Evolutionary conservation across 1,284 basidiomycete species (phyloP).

Genomic region (Wolfiporia cocos): DNA sequence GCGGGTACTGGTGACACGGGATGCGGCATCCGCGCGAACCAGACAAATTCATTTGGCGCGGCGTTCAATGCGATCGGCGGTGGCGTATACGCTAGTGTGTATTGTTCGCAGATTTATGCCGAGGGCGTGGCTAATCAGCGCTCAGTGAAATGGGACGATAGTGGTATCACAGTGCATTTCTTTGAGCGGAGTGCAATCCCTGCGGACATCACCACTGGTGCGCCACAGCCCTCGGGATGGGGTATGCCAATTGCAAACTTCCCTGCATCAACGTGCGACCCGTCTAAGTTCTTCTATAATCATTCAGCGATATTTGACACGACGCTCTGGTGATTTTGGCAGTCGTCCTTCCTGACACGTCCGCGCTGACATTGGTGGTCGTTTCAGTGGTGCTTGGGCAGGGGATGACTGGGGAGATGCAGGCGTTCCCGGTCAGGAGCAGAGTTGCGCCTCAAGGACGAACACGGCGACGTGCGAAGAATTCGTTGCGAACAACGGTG

Average conservation of each 20-base stretch:
- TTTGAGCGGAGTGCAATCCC: slow-evolving; percentile 70
- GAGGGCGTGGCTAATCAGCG: background rate
- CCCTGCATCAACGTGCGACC: slow-evolving; percentile 63
- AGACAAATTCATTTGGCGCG: slow-evolving; percentile 52
- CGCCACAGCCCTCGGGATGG: slow-evolving; percentile 71
- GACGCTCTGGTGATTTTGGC: slow-evolving; percentile 59
- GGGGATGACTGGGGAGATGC: slow-evolving; percentile 66
- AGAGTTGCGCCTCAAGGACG: slow-evolving; percentile 78
- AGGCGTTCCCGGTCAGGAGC: slow-evolving; percentile 72
- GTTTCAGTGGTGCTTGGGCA: slow-evolving; percentile 82
- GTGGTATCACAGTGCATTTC: slow-evolving; percentile 72
- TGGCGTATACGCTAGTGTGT: slow-evolving; percentile 75
- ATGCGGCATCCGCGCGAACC: slow-evolving; percentile 53
- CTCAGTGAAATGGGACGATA: slow-evolving; percentile 67
- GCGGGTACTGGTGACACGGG: slow-evolving; percentile 59
- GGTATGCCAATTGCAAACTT: slow-evolving; percentile 67
- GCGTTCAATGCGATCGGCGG: slow-evolving; percentile 68
- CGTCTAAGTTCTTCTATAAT: slow-evolving; percentile 67
- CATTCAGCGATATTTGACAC: slow-evolving; percentile 77
- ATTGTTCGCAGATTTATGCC: background rate
- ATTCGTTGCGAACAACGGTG: slow-evolving; percentile 68
- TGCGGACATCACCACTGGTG: slow-evolving; percentile 59
- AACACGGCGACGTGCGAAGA: slow-evolving; percentile 74
- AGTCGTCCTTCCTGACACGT: slow-evolving; percentile 4
- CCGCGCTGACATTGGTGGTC: background rate